A percentile compares a stretch with the other conserved stretches of the same genome.
phyloP scores from a whole-genome alignment of 2,329 filamentous ascomycete genomes.

The Claviceps sp. region DNA sequence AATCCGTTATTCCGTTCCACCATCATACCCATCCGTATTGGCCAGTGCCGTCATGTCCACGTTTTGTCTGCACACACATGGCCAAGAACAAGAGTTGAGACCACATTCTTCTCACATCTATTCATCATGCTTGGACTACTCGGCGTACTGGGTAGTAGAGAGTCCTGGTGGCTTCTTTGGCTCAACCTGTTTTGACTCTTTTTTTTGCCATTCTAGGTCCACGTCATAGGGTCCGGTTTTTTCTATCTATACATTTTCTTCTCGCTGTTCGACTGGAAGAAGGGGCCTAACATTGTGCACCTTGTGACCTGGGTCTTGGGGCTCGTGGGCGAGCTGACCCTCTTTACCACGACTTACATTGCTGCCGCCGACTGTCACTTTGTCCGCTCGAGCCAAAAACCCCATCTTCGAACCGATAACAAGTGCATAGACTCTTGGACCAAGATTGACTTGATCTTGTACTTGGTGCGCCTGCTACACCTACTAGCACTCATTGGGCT shows the following conservation, averaged over 20 bases:
- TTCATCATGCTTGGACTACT: too few relatives aligned
- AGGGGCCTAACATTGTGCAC: constrained; percentile 69
- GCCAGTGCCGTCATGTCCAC: too few relatives aligned
- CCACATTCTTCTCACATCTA: too few relatives aligned
- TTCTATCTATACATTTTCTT: constrained; percentile 77
- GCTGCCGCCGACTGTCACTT: constrained; percentile 57
- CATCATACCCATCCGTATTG: neutral
- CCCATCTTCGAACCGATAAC: constrained; percentile 14
- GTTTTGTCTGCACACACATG: too few relatives aligned
- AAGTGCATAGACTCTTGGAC: constrained; percentile 26
- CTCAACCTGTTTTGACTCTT: neutral
- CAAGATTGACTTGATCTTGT: constrained; percentile 49
- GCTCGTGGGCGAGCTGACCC: constrained; percentile 56
- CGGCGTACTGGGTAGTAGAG: too few relatives aligned
- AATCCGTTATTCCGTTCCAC: neutral
- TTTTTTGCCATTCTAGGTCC: constrained; percentile 49
- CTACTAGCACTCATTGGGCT: constrained; percentile 45
- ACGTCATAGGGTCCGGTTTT: constrained; percentile 73
- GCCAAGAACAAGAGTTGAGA: too few relatives aligned
- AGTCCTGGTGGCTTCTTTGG: neutral
- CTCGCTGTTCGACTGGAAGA: constrained; percentile 70
- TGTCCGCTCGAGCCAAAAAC: constrained; percentile 26
- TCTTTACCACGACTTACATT: constrained; percentile 55
- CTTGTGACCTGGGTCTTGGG: constrained; percentile 66
- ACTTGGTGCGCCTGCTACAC: constrained; percentile 54